phyloP scores from a whole-genome alignment of 2,329 filamentous ascomycete genomes.

The Rasamsonia emersonii region DNA sequence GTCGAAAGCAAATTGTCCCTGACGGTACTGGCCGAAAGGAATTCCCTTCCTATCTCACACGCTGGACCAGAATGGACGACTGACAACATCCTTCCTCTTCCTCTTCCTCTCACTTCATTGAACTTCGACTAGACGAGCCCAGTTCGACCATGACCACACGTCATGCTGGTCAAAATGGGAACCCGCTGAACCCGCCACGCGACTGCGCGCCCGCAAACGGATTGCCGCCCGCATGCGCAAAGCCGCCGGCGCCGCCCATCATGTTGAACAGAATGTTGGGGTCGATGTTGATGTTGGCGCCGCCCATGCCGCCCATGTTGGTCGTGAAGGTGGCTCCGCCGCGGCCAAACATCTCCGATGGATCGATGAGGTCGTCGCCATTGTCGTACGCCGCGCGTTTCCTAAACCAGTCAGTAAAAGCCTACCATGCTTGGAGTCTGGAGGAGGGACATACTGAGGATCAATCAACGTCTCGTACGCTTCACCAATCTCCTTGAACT shows the following conservation, averaged over 20 bases:
- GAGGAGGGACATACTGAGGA: constrained; percentile 59
- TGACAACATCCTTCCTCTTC: too few species aligned
- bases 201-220: constrained; percentile 26
- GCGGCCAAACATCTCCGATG: constrained; percentile 72
- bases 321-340: constrained; percentile 45
- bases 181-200: constrained; percentile 46
- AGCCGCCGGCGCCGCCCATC: constrained; percentile 58
- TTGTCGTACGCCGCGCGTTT: constrained; percentile 88
- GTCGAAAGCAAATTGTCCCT: too few species aligned
- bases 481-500: constrained; percentile 97
- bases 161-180: constrained; percentile 47
- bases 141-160: too few species aligned
- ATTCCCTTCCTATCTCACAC: too few species aligned
- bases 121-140: too few species aligned
- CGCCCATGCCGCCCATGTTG: constrained; percentile 37
- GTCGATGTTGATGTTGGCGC: constrained; percentile 50
- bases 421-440: constrained; percentile 3
- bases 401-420: constrained; percentile 34
- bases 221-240: constrained; percentile 44
- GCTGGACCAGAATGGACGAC: too few species aligned
- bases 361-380: constrained; percentile 83
- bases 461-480: constrained; percentile 95
- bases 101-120: too few species aligned
- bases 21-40: too few species aligned
- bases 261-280: constrained; percentile 74